Evolutionary conservation across 208 protist genomes (phyloP), one percentile per base, ranked within the genome.

Genomic region (Leishmania guyanensis): DNA sequence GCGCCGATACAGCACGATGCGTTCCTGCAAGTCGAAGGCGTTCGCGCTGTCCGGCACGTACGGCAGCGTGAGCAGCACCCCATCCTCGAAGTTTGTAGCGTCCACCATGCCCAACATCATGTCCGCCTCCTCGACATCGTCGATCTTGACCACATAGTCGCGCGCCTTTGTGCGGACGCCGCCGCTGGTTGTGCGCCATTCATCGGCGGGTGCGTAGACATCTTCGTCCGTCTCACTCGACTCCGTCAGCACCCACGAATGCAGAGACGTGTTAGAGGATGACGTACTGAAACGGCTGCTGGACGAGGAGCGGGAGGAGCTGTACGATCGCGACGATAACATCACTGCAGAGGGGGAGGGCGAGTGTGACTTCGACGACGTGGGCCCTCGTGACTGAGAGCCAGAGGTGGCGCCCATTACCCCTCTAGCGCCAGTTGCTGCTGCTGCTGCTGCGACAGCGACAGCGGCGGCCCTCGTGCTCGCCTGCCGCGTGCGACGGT

Each of bases 121-220:
- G 54, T 96, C 95, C 62, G 93, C 95, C 77, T 98, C 95, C 75
- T 98, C 95, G 70, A 92, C 91, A 80, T 98, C 95, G 76, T 98
- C 93, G 75, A 98, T 95, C 69, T 90, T 92, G 26, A 98, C 88
- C 56, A 97, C 86, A 73, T 92, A 96, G 78, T 98, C 93, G 54
- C 71, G 83, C 12, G 77, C 76, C 22, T 77, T 79, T 20, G 76
- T 84, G 64, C 84, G 85, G 17, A 82, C 78, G 17, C 72, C 77
- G 75, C 77, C 73, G 54, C 77, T 69, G 29, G 66, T 80, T 46
- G 79, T 66, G 53, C 80, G 82, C 80, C 77, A 83, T 60, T 86
- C 76, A 26, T 82, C 75, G 5, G 83, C 79, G 17, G 85, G 80
- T 3, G 82, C 77, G 73, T 89, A 81, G 6, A 89, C 82, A 66